Evolutionary conservation across 352 stramenopile species (phyloP).

Genomic region (Phytophthora melonis): DNA sequence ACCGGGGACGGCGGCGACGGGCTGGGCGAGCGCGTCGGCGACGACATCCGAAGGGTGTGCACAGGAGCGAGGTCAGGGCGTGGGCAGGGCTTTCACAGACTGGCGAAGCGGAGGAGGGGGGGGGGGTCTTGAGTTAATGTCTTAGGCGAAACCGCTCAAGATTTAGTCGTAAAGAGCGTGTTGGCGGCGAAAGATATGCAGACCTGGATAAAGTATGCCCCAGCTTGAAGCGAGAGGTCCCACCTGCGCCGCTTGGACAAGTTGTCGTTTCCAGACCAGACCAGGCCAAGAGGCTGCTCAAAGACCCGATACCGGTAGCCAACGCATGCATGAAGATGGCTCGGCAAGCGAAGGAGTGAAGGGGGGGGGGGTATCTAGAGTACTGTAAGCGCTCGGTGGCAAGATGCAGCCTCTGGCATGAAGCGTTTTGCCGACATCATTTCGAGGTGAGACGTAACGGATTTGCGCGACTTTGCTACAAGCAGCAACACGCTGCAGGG

Average conservation of each 20-base stretch:
- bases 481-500: no score
- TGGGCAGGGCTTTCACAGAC: constrained; percentile 17
- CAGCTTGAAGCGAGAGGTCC: constrained; percentile 1
- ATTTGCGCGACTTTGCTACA: no score
- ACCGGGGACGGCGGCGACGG: constrained; percentile 17
- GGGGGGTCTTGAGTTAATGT: constrained; percentile 7
- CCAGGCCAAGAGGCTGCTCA: neutral
- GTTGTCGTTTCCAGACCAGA: neutral
- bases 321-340: no score
- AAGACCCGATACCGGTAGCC: no score
- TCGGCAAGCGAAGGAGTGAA: no score
- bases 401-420: no score
- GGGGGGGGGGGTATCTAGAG: no score
- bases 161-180: constrained; percentile 12
- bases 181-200: constrained; percentile 20
- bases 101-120: neutral
- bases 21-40: constrained; percentile 4
- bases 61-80: neutral
- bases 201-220: constrained; percentile 24
- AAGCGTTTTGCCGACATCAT: no score
- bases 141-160: constrained; percentile 32
- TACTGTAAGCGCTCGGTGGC: no score
- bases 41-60: constrained; percentile 11
- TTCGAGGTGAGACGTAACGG: no score
- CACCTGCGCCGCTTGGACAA: constrained; percentile 11